Evolutionary conservation across 352 stramenopile species (phyloP).

Genomic region (Phytophthora ramorum): DNA sequence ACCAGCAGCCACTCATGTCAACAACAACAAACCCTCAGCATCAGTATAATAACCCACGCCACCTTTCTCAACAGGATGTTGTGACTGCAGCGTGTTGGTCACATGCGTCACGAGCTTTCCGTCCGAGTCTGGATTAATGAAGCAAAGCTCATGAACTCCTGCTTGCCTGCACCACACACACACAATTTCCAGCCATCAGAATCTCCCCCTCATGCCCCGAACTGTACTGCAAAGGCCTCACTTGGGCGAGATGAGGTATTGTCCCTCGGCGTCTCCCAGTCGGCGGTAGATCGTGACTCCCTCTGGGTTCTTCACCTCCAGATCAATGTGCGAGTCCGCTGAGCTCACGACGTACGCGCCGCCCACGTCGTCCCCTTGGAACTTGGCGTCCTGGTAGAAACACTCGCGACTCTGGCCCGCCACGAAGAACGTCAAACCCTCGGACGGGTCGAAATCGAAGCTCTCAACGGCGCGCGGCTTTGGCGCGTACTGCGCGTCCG

Average conservation of each 20-base stretch:
- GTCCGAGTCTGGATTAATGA: conserved; percentile 75
- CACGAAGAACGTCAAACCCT: conserved; percentile 83
- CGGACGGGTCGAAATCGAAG: conserved; percentile 86
- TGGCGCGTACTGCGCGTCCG: conserved; percentile 41
- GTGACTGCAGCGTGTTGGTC: conserved; percentile 80
- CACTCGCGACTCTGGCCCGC: conserved; percentile 48
- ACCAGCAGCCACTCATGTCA: not conserved
- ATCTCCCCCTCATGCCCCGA: not conserved
- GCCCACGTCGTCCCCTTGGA: conserved; percentile 61
- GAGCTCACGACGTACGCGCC: conserved; percentile 81
- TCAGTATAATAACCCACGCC: not conserved
- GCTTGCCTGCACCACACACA: conserved; percentile 35
- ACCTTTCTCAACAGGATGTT: conserved; percentile 84
- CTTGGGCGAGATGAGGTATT: conserved; percentile 73
- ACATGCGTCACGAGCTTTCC: conserved; percentile 85
- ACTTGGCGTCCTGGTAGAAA: conserved; percentile 82
- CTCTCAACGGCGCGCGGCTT: conserved; percentile 56
- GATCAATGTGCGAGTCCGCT: conserved; percentile 72
- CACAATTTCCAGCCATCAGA: not conserved
- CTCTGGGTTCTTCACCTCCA: conserved; percentile 78
- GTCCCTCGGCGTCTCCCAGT: conserved; percentile 68
- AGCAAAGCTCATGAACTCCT: conserved; percentile 77
- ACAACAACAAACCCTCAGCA: not conserved
- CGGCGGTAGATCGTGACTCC: conserved; percentile 61
- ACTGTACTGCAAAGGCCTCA: conserved; percentile 23